phyloP scores from a whole-genome alignment of 805 yeast species.

The Scheffersomyces ergatensis region DNA sequence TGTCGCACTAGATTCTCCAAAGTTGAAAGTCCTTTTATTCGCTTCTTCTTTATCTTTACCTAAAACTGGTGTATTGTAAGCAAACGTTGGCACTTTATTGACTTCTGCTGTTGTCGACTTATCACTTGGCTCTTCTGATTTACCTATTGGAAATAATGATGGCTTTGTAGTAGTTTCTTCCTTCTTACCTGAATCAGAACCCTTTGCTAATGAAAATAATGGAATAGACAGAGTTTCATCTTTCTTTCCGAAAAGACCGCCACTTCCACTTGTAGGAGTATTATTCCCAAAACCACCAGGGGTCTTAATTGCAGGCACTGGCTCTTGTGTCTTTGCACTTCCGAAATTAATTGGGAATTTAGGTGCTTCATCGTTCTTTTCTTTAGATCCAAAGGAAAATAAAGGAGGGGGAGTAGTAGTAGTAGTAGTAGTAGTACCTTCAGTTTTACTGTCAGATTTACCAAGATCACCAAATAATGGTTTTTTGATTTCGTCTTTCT shows the following conservation, averaged over 20 bases:
- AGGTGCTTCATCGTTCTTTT: background rate
- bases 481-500: background rate
- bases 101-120: too few species aligned
- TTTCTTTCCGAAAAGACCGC: too few species aligned
- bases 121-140: too few species aligned
- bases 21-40: too few species aligned
- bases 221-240: constrained; percentile 4
- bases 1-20: background rate
- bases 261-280: too few species aligned
- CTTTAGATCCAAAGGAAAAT: constrained; percentile 12
- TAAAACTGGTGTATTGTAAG: too few species aligned
- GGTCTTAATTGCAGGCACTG: background rate
- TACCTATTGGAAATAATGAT: too few species aligned
- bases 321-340: constrained; percentile 1
- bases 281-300: constrained; percentile 9
- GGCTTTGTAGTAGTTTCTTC: background rate
- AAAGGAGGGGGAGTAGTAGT: too few species aligned
- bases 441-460: background rate
- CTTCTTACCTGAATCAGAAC: background rate
- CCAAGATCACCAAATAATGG: background rate
- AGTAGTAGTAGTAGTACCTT: background rate
- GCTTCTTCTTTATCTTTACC: too few species aligned
- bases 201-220: constrained; percentile 14
- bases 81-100: too few species aligned
- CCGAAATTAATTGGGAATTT: constrained; percentile 14